Percentiles rank a stretch among this genome's conserved stretches.
Conservation (phyloP, 306 rosid genomes). For the Fragaria iinumae region DNA sequence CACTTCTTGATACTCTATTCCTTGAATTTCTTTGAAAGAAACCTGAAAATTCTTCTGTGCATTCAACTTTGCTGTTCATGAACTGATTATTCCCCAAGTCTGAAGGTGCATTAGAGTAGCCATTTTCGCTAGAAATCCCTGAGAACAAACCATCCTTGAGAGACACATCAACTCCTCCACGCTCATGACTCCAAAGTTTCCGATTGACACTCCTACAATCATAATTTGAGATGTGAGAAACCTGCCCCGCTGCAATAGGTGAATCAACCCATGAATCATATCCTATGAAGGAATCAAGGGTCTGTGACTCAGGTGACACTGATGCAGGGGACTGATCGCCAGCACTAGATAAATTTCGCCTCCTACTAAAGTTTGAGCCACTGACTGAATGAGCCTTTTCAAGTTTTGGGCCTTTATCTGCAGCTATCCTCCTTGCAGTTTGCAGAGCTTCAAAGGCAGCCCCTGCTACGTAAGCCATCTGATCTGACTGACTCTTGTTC, state of each 20-base stretch:
- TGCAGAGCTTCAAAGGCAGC: conserved; percentile 91
- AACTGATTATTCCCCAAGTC: conserved; percentile 31
- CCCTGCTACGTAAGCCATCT: conserved; percentile 72
- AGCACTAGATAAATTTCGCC: conserved; percentile 37
- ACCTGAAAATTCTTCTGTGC: conserved; percentile 52
- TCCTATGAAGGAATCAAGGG: conserved; percentile 59
- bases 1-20: conserved; percentile 52
- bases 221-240: conserved; percentile 32
- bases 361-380: conserved; percentile 64
- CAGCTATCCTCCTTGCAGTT: conserved; percentile 58
- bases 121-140: conserved; percentile 31
- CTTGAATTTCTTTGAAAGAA: conserved; percentile 46
- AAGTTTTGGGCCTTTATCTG: conserved; percentile 45
- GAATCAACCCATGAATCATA: conserved; percentile 62
- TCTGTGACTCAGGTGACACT: conserved; percentile 63
- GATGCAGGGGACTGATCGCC: conserved; percentile 52
- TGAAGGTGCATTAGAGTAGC: conserved; percentile 32
- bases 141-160: conserved; percentile 80
- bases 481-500: conserved; percentile 74
- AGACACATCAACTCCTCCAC: conserved; percentile 77
- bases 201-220: conserved; percentile 57
- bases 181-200: conserved; percentile 66
- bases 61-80: conserved; percentile 28
- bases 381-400: conserved; percentile 50
- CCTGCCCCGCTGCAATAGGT: conserved; percentile 45